These are phyloP conservation scores for Glarea lozoyensis DNA, from an alignment of 495 filamentous ascomycete genomes.

Conservation along the genomic window DNA sequence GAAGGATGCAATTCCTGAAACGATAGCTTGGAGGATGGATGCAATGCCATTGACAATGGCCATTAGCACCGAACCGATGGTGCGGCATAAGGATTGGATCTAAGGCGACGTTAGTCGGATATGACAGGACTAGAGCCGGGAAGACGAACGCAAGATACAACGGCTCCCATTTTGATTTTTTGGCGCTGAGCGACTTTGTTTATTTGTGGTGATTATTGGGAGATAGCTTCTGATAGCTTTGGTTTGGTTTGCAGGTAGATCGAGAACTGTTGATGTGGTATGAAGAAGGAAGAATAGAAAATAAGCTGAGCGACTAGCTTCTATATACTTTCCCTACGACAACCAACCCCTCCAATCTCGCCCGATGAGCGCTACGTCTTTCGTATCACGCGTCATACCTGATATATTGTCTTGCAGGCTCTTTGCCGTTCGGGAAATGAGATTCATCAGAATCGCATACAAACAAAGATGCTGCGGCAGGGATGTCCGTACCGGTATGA, in stretches of 20 bases:
- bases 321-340: background rate
- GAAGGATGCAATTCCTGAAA: slow-evolving; percentile 70
- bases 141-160: slow-evolving; percentile 84
- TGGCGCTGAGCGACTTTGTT: slow-evolving; percentile 8
- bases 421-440: too few species aligned
- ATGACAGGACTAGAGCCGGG: slow-evolving; percentile 1
- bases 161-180: slow-evolving; percentile 74
- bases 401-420: too few species aligned
- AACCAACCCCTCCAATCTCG: too few species aligned
- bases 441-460: too few species aligned
- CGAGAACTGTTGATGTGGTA: background rate
- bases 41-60: slow-evolving; percentile 77
- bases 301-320: background rate
- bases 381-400: too few species aligned
- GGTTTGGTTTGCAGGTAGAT: slow-evolving; percentile 1
- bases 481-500: too few species aligned
- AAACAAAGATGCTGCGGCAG: too few species aligned
- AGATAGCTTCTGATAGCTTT: slow-evolving; percentile 1
- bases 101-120: slow-evolving; percentile 24
- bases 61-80: slow-evolving; percentile 79
- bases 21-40: slow-evolving; percentile 64
- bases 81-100: slow-evolving; percentile 70
- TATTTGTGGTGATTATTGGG: slow-evolving; percentile 11
- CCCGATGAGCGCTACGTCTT: too few species aligned
- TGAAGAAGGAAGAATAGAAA: background rate